Conservation (phyloP, 2,329 filamentous ascomycete genomes). For the Pseudogymnoascus sp. region DNA sequence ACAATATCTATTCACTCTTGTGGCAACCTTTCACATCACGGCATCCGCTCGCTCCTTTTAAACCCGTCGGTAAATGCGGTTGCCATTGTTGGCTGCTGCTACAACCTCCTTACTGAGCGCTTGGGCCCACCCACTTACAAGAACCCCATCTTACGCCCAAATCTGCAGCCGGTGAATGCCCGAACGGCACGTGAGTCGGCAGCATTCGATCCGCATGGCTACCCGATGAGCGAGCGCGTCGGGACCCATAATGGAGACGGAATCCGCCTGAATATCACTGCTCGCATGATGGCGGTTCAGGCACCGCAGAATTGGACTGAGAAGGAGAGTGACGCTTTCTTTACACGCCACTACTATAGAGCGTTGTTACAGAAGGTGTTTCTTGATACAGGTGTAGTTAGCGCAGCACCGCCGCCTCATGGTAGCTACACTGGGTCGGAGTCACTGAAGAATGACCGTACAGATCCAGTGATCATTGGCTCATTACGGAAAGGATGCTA, state of each 20-base stretch:
- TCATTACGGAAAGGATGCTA: slow-evolving; percentile 76
- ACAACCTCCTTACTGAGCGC: slow-evolving; percentile 89
- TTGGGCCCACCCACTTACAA: slow-evolving; percentile 84
- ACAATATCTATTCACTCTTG: slow-evolving; percentile 95
- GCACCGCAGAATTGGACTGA: slow-evolving; percentile 87
- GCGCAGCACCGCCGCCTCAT: slow-evolving; percentile 19
- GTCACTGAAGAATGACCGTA: slow-evolving; percentile 48
- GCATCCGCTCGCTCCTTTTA: slow-evolving; percentile 73
- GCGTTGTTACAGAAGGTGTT: slow-evolving; percentile 89
- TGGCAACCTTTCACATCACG: slow-evolving; percentile 93
- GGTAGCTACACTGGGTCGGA: slow-evolving; percentile 18
- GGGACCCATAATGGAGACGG: slow-evolving; percentile 49
- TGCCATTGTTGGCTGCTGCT: slow-evolving; percentile 95
- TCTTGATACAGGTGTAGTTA: slow-evolving; percentile 74
- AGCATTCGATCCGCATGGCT: slow-evolving; percentile 79
- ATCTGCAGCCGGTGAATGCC: slow-evolving; percentile 56
- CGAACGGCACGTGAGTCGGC: slow-evolving; percentile 60
- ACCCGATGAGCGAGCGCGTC: slow-evolving; percentile 77
- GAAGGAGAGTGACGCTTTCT: slow-evolving; percentile 76
- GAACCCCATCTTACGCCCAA: slow-evolving; percentile 65
- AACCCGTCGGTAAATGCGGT: slow-evolving; percentile 83
- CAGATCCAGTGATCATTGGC: slow-evolving; percentile 78
- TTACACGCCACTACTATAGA: slow-evolving; percentile 87
- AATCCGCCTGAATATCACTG: slow-evolving; percentile 86
- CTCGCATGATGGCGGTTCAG: slow-evolving; percentile 96